phyloP scores from a whole-genome alignment of 768 basidiomycete genomes.

The Jaapia argillacea region DNA sequence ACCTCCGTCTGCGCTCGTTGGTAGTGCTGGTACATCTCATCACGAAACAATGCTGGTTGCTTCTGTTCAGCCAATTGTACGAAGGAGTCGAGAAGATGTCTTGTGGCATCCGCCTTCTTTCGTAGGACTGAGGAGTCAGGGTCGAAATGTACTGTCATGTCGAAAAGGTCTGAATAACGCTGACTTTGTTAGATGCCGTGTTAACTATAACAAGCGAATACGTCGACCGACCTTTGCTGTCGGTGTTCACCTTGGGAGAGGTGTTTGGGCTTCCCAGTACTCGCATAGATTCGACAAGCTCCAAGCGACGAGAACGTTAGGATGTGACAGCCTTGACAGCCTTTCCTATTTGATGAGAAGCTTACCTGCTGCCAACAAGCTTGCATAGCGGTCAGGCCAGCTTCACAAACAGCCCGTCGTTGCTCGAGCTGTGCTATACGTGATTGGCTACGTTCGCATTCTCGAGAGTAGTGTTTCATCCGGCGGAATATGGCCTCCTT shows the following conservation, averaged over 20 bases:
- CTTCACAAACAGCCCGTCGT: conserved; percentile 57
- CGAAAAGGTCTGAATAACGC: conserved; percentile 13
- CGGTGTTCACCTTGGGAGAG: conserved; percentile 27
- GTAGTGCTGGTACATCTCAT: conserved; percentile 32
- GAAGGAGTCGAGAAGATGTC: conserved; percentile 48
- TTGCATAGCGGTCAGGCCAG: conserved; percentile 61
- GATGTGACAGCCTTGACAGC: conserved; percentile 1
- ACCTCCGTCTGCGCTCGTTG: conserved; percentile 56
- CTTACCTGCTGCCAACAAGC: conserved; percentile 75
- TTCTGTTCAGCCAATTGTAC: conserved; percentile 32
- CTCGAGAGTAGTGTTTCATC: conserved; percentile 76
- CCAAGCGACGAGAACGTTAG: conserved; percentile 2
- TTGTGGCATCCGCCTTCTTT: conserved; percentile 40
- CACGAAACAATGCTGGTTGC: conserved; percentile 22
- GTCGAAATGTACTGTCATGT: conserved; percentile 22
- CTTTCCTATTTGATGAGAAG: conserved; percentile 3
- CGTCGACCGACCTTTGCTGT: conserved; percentile 34
- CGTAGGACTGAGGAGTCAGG: conserved; percentile 16
- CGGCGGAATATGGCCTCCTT: conserved; percentile 81
- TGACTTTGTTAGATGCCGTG: conserved; percentile 10
- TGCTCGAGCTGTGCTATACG: conserved; percentile 57
- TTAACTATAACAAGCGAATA: too few species aligned
- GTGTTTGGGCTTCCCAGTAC: conserved; percentile 45
- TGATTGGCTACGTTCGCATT: conserved; percentile 53
- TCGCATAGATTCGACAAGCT: conserved; percentile 64